Evolutionary conservation across 805 yeast genomes (phyloP), one percentile per base, ranked within the genome.

Genomic region (Cyberlindnera samutprakarnensis): DNA sequence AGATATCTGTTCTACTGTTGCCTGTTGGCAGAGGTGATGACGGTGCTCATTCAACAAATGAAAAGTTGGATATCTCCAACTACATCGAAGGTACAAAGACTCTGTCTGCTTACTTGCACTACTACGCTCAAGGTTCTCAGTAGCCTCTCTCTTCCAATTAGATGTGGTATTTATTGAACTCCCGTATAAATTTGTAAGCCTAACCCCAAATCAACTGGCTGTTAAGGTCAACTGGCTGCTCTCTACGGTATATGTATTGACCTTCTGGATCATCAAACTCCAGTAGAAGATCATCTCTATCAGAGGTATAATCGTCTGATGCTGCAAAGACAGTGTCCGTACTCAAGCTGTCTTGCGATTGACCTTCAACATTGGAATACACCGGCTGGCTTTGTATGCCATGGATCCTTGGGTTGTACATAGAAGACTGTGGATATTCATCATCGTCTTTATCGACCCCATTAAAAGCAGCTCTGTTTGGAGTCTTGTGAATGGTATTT

Each of bases 21-120:
- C 98, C 99, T 42, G 83, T 92, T 82, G 99, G 99, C 44, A 81
- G 94, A 64, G 98, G 98, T 46, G 96, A 92, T 57, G 99, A 92
- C 54, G 98, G 98, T 49, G 98, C 99, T 28, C 99, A 92, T 60
- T 86, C 96, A 15, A 87, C 92, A 51, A 92, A 92, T 56, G 99
- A 92, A 66, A 92, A 92, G 67, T 64, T 92, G 49, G 83, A 94
- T 56, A 67, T 87, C 32, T 64, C 81, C 43, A 92, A 92, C 69
- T 92, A 84, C 62, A 77, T 92, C 46, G 83, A 84, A 53, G 99
- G 99, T 44, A 77, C 83, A 53, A 92, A 92, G 69, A 82, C 95
- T 11, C 72, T 90, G 61, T 79, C 90, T 44, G 95, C 96, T 14
- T 92, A 87, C 62, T 69, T 92, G 56, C 96, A 92, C 62, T 88